Evolutionary conservation across 2,329 filamentous ascomycete species (phyloP).

Genomic region (Neophaeococcomyces aloes): DNA sequence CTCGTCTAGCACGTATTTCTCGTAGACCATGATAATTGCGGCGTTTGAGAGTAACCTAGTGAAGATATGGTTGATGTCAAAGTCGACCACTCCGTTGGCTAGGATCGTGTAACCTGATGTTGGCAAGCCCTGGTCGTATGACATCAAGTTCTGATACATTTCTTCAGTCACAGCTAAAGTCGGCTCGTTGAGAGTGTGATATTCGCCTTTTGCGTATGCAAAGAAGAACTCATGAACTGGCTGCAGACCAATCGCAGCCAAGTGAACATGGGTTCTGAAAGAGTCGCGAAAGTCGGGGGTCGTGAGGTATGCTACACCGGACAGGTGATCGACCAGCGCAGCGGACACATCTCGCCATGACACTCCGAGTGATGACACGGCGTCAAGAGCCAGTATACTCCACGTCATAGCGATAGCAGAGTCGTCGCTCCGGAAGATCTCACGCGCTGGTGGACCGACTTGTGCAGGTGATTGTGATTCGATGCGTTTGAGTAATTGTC

Average conservation of each 20-base stretch:
- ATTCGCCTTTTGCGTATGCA: constrained; percentile 10
- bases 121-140: constrained; percentile 15
- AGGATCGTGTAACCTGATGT: constrained; percentile 17
- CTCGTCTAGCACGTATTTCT: constrained; percentile 14
- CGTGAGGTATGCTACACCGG: constrained; percentile 18
- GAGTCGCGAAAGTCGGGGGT: constrained; percentile 20
- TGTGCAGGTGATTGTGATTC: constrained; percentile 16
- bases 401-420: constrained; percentile 17
- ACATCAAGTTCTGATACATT: constrained; percentile 21
- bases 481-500: constrained; percentile 19
- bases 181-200: constrained; percentile 11
- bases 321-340: constrained; percentile 19
- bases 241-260: constrained; percentile 19
- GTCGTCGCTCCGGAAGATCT: constrained; percentile 15
- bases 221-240: constrained; percentile 20
- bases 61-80: constrained; percentile 19
- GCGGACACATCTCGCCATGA: constrained; percentile 20
- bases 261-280: constrained; percentile 16
- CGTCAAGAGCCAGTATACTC: constrained; percentile 16
- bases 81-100: constrained; percentile 19
- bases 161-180: constrained; percentile 17
- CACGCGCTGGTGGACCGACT: constrained; percentile 18
- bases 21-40: constrained; percentile 18
- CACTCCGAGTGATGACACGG: constrained; percentile 17
- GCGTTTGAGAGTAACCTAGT: constrained; percentile 17